These are phyloP conservation scores for Saitozyma sp. DNA, from an alignment of 768 basidiomycete genomes.

Conservation along the genomic window DNA sequence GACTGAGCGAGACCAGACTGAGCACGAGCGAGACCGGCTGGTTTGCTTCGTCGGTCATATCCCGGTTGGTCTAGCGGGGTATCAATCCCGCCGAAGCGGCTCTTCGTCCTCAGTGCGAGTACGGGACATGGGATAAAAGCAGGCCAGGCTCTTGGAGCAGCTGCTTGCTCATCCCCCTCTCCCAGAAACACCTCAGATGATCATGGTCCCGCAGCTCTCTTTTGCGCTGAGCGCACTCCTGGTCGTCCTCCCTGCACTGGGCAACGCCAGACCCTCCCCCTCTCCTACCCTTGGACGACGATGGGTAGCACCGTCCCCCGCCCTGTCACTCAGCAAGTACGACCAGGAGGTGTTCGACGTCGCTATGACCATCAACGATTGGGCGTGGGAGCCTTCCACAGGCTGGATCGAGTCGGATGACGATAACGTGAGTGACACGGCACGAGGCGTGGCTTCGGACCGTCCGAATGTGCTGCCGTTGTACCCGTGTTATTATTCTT, in stretches of 20 bases:
- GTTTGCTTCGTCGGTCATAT: no score
- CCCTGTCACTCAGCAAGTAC: slow-evolving; percentile 3
- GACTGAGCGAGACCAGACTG: no score
- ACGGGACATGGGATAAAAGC: no score
- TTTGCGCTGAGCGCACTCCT: neutral
- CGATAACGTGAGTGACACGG: neutral
- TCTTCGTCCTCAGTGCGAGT: no score
- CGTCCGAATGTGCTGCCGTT: no score
- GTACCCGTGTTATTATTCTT: neutral
- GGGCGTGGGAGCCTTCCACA: slow-evolving; percentile 15
- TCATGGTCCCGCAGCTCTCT: neutral
- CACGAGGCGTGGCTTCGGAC: no score
- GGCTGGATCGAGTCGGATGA: slow-evolving; percentile 14
- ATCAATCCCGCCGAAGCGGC: no score
- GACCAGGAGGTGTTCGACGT: slow-evolving; percentile 11
- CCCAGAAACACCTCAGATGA: no score
- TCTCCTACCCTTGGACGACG: neutral
- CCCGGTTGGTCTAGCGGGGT: no score
- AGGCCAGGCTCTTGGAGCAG: no score
- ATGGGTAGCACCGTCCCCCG: slow-evolving; percentile 11
- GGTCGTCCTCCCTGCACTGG: neutral
- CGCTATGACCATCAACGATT: slow-evolving; percentile 12
- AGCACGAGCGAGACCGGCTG: no score
- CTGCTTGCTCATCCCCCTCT: no score
- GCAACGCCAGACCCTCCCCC: neutral